Evolutionary conservation across 2,329 filamentous ascomycete species (phyloP).

Genomic region (Diplodia seriata): DNA sequence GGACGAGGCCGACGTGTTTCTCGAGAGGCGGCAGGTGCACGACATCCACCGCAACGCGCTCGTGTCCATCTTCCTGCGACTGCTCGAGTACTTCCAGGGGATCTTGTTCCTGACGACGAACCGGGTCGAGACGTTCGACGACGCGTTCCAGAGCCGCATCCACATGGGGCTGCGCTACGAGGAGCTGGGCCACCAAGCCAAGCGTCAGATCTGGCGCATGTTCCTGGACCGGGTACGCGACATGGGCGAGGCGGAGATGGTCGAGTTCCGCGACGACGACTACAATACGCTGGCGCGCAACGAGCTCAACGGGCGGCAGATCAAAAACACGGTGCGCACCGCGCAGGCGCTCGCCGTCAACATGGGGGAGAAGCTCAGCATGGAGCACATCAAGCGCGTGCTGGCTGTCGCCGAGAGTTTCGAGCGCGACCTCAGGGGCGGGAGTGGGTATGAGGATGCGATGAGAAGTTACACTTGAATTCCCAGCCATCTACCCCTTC

Average conservation of each 20-base stretch:
- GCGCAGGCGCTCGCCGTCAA: slow-evolving; percentile 83
- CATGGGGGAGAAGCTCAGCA: slow-evolving; percentile 72
- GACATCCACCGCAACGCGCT: slow-evolving; percentile 86
- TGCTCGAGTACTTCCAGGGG: slow-evolving; percentile 91
- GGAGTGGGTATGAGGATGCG: slow-evolving; percentile 78
- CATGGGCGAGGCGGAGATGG: slow-evolving; percentile 61
- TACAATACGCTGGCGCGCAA: slow-evolving; percentile 70
- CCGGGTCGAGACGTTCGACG: slow-evolving; percentile 85
- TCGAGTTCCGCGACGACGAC: slow-evolving; percentile 71
- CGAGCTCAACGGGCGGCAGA: slow-evolving; percentile 76
- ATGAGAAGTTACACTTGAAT: slow-evolving; percentile 74
- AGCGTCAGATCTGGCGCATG: slow-evolving; percentile 81
- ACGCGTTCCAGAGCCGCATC: slow-evolving; percentile 87
- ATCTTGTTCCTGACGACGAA: slow-evolving; percentile 92
- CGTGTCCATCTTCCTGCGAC: slow-evolving; percentile 84
- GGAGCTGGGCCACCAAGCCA: slow-evolving; percentile 73
- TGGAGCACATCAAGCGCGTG: slow-evolving; percentile 81
- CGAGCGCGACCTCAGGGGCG: slow-evolving; percentile 81
- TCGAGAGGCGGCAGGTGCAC: slow-evolving; percentile 82
- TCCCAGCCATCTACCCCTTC: too few species aligned
- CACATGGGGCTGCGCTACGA: slow-evolving; percentile 85
- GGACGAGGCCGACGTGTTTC: slow-evolving; percentile 69
- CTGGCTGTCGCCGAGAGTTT: slow-evolving; percentile 86
- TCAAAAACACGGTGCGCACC: slow-evolving; percentile 86
- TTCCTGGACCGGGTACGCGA: slow-evolving; percentile 77